These are phyloP conservation scores for Beauveria medogensis DNA, from an alignment of 2,329 filamentous ascomycete species.

Conservation along the genomic window DNA sequence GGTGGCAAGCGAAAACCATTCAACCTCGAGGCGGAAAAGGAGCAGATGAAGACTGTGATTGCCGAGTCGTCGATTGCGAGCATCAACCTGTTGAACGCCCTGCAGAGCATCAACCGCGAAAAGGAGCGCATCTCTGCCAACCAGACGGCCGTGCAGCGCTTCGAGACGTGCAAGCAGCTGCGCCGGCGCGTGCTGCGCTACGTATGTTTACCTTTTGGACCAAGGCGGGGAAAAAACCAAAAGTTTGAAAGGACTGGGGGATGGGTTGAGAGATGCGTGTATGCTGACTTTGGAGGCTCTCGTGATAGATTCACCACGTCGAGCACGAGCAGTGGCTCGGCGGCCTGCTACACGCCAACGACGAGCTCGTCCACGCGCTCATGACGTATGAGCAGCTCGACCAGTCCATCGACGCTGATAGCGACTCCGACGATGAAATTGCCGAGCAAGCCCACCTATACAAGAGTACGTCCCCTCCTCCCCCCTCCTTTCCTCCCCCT, in stretches of 20 bases:
- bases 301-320: constrained; percentile 68
- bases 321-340: constrained; percentile 90
- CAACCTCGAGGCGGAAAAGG: constrained; percentile 80
- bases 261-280: neutral
- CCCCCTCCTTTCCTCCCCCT: neutral
- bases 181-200: constrained; percentile 81
- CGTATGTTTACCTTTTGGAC: constrained; percentile 30
- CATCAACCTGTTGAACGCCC: constrained; percentile 80
- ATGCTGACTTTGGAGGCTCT: neutral
- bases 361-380: constrained; percentile 85
- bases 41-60: constrained; percentile 78
- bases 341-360: constrained; percentile 84
- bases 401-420: constrained; percentile 69
- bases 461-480: constrained; percentile 38
- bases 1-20: constrained; percentile 57
- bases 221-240: neutral
- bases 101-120: constrained; percentile 89
- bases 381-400: constrained; percentile 95
- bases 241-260: too few relatives aligned
- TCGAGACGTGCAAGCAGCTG: constrained; percentile 80
- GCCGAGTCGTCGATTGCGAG: constrained; percentile 82
- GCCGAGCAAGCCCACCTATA: constrained; percentile 61
- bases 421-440: constrained; percentile 60
- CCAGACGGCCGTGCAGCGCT: constrained; percentile 61
- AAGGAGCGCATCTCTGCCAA: constrained; percentile 83